Base-by-base conservation (phyloP, 495 filamentous ascomycete species). In the Penicillium longicatenatum region DNA sequence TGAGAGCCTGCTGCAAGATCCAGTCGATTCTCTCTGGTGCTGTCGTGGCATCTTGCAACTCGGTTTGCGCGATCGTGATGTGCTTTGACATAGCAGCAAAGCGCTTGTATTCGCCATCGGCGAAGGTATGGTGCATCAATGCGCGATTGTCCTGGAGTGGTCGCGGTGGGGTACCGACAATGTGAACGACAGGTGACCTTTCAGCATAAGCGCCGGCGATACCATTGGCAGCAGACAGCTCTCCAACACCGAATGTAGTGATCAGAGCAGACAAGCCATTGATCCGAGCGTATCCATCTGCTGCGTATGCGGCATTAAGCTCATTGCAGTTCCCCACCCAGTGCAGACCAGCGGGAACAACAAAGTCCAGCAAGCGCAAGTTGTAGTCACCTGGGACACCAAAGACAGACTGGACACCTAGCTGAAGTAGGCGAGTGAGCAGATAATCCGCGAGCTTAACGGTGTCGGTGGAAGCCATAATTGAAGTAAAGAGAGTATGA, bases 241-340 rank as follows among this genome's bases (percentile, higher is more conserved):
- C 90, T 24, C 90, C 90, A 16, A 92, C 89, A 29, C 90, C 90
- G 55, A 90, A 93, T 1, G 89, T 92, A 31, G 90, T 94, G 35
- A 92, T 72, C 46, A 93, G 66, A 3, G 91, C 90, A 11, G 80
- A 78, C 16, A 92, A 80, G 16, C 89, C 89, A 58, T 88, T 89
- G 50, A 89, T 77, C 29, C 90, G 78, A 29, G 89, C 88, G 66
- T 93, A 93, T 10, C 88, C 90, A 73, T 94, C 90, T 11, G 90
- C 86, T 11, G 90, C 89, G 60, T 93, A 93, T 17, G 86, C 88
- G n/a, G 88, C 88, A 68, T 93, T 93, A 50, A 93, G 81, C 66
- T 92, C 89, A 63, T 93, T 92, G 60, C 83, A 85, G 69, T 86
- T 92, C 52, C 90, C 90, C 19, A 91, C 84, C 89, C 90, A 93